Evolutionary conservation across 768 basidiomycete species (phyloP).

Genomic region (Lentinula edodes): DNA sequence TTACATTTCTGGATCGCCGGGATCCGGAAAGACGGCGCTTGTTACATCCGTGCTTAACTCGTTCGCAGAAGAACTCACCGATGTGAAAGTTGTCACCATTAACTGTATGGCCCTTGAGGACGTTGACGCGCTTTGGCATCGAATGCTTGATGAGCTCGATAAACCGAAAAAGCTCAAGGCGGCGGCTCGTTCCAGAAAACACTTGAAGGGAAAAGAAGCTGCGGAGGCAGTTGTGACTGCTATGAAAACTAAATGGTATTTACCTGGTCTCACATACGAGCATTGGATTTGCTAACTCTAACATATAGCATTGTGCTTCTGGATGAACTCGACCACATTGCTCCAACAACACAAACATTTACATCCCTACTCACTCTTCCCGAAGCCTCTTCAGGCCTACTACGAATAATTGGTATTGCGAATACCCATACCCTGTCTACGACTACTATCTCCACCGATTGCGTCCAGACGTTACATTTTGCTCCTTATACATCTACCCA

Average conservation of each 20-base stretch:
- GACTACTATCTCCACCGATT: slow-evolving; percentile 30
- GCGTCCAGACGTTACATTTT: slow-evolving; percentile 70
- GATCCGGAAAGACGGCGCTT: slow-evolving; percentile 88
- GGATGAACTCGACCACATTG: slow-evolving; percentile 84
- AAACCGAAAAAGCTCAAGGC: slow-evolving; percentile 27
- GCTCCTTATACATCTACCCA: slow-evolving; percentile 72
- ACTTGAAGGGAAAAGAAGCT: slow-evolving; percentile 42
- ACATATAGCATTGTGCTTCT: slow-evolving; percentile 63
- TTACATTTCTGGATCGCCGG: slow-evolving; percentile 91
- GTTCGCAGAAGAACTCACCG: slow-evolving; percentile 26
- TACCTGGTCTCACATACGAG: slow-evolving; percentile 3
- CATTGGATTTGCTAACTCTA: slow-evolving; percentile 11
- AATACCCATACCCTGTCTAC: slow-evolving; percentile 84
- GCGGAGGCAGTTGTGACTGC: slow-evolving; percentile 39
- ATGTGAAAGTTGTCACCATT: slow-evolving; percentile 49
- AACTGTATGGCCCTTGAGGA: slow-evolving; percentile 79
- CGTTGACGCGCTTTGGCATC: slow-evolving; percentile 67
- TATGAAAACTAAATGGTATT: slow-evolving; percentile 51
- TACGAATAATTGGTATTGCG: slow-evolving; percentile 81
- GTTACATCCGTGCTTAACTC: slow-evolving; percentile 58
- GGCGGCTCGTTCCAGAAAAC: slow-evolving; percentile 23
- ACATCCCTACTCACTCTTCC: slow-evolving; percentile 66
- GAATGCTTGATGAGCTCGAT: slow-evolving; percentile 53
- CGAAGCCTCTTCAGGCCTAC: slow-evolving; percentile 38
- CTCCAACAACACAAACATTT: slow-evolving; percentile 53